phyloP scores from a whole-genome alignment of 2,329 filamentous ascomycete genomes.

The Diaporthe aspalathi region DNA sequence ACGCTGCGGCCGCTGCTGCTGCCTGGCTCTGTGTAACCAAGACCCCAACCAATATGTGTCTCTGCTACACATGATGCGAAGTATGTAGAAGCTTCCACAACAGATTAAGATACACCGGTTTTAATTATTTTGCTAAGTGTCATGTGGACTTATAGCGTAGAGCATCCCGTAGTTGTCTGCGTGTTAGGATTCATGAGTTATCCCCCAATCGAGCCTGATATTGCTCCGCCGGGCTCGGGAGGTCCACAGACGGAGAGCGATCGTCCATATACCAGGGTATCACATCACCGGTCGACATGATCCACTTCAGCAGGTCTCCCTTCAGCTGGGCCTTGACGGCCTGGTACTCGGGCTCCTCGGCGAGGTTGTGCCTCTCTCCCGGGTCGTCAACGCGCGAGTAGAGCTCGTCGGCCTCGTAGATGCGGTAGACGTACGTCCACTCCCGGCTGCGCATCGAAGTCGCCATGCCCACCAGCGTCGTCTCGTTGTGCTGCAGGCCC shows the following conservation, averaged over 20 bases:
- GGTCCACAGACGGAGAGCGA: neutral
- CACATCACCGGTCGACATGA: constrained; percentile 50
- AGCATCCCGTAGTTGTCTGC: neutral
- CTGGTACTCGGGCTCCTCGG: constrained; percentile 44
- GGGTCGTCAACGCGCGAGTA: constrained; percentile 53
- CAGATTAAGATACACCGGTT: no score
- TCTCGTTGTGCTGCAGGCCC: constrained; percentile 58
- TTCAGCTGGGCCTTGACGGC: constrained; percentile 44
- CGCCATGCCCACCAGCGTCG: constrained; percentile 55
- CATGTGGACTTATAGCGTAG: no score
- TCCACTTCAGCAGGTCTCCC: constrained; percentile 52
- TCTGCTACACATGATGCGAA: no score
- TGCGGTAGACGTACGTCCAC: constrained; percentile 57
- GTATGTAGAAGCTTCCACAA: no score
- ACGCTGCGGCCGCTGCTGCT: no score
- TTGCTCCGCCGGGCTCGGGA: constrained; percentile 1
- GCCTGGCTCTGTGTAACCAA: no score
- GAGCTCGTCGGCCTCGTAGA: constrained; percentile 59
- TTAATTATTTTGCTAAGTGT: no score
- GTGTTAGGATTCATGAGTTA: neutral
- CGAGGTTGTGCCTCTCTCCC: constrained; percentile 54
- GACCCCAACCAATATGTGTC: no score
- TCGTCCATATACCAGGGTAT: constrained; percentile 47
- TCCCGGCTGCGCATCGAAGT: constrained; percentile 50
- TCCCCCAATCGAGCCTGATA: neutral